Evolutionary conservation across 208 protist genomes (phyloP).

Genomic region (Acanthamoeba castellanii): DNA sequence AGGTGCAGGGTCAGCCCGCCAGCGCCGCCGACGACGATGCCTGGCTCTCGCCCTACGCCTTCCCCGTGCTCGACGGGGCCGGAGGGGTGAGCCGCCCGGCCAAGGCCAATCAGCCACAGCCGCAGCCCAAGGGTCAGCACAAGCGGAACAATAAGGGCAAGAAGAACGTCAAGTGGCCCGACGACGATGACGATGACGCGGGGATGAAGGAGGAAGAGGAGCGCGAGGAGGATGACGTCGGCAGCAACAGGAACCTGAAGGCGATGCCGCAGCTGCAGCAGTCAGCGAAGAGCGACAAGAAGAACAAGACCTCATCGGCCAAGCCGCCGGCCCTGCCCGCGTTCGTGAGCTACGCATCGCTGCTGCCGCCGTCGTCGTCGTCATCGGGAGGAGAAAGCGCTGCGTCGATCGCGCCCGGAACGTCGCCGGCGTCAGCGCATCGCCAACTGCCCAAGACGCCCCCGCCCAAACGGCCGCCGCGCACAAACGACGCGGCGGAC

Average conservation of each 20-base stretch:
- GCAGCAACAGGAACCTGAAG: not conserved
- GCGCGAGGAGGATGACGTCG: not conserved
- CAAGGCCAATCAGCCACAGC: not conserved
- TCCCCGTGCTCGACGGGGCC: not conserved
- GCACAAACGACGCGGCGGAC: not conserved
- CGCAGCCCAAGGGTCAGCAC: not conserved
- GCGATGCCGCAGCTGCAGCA: not conserved
- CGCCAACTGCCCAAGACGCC: not conserved
- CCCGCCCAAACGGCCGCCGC: not conserved
- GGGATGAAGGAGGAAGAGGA: not conserved
- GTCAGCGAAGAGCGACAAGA: not conserved
- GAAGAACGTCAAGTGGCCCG: not conserved
- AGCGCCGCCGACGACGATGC: not conserved
- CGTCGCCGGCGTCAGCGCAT: not conserved
- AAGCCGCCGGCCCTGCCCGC: not conserved
- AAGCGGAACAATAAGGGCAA: not conserved
- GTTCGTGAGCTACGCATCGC: not conserved
- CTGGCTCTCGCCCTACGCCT: conserved; percentile 32
- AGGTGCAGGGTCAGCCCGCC: not conserved
- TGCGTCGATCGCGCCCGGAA: not conserved
- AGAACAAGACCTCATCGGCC: not conserved
- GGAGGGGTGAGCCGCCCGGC: not conserved
- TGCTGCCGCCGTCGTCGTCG: not conserved
- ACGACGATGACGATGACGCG: not conserved
- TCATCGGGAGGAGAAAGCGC: conserved; percentile 22